Percentiles rank a stretch among this genome's conserved stretches.
These are phyloP conservation scores for Datura wrightii DNA, from an alignment of 257 asterid genomes.

Conservation along the genomic window DNA sequence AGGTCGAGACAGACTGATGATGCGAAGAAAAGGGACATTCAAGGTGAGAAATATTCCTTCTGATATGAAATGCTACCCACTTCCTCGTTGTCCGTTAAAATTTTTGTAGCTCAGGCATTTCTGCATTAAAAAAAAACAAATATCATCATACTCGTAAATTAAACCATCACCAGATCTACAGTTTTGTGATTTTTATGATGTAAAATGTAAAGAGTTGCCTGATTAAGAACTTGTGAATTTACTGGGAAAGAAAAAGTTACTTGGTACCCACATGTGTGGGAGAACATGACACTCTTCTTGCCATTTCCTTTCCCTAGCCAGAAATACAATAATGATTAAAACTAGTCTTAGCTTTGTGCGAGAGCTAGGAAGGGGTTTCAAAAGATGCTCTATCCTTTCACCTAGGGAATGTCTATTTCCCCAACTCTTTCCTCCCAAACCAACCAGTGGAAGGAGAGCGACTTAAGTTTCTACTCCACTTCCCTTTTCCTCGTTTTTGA, in stretches of 20 bases:
- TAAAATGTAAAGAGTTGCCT: not conserved
- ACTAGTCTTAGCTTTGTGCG: constrained; percentile 1
- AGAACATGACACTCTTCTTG: not conserved
- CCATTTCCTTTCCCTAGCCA: not conserved
- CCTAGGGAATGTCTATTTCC: not conserved
- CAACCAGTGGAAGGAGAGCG: not conserved
- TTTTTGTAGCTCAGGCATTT: not conserved
- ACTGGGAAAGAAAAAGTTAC: not conserved
- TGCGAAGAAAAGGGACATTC: not conserved
- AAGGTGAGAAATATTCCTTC: not conserved
- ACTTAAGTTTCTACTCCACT: not conserved
- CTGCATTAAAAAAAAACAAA: not conserved
- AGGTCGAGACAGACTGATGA: too few relatives aligned
- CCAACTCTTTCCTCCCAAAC: not conserved
- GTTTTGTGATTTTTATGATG: not conserved
- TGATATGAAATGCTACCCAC: not conserved
- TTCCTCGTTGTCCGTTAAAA: not conserved
- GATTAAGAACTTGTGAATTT: constrained; percentile 3
- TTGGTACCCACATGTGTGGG: not conserved
- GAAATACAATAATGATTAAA: not conserved
- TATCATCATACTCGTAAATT: not conserved
- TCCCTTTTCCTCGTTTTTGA: not conserved
- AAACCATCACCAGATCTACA: not conserved
- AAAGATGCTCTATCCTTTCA: constrained; percentile 6
- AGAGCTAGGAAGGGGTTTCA: not conserved